Evolutionary conservation across 768 basidiomycete species (phyloP).

Genomic region (Mycena pura): DNA sequence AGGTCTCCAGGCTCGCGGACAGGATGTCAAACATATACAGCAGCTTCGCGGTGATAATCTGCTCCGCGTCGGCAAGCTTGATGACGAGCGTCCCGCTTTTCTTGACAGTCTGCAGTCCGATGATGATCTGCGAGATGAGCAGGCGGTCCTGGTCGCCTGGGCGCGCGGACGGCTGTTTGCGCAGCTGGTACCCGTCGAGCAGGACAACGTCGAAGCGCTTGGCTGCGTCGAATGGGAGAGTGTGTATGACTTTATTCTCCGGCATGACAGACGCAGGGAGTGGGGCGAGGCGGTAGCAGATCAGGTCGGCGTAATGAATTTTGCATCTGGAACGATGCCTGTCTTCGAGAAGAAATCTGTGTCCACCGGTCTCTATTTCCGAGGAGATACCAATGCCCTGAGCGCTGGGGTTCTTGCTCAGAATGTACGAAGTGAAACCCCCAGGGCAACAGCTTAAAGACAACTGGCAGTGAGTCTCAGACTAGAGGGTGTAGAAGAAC

Average conservation of each 20-base stretch:
- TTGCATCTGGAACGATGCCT: conserved; percentile 26
- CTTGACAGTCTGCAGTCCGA: conserved; percentile 27
- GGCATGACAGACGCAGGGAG: conserved; percentile 17
- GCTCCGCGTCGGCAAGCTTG: conserved; percentile 31
- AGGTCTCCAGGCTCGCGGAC: conserved; percentile 22
- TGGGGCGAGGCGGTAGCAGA: conserved; percentile 28
- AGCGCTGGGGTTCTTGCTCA: conserved; percentile 31
- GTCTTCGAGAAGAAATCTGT: conserved; percentile 31
- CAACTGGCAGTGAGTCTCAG: neutral
- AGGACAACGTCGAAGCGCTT: conserved; percentile 32
- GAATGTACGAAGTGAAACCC: conserved; percentile 39
- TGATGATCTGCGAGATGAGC: conserved; percentile 33
- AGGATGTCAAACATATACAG: conserved; percentile 33
- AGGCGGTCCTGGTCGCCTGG: conserved; percentile 26
- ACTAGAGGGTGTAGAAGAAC: neutral
- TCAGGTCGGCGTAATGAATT: conserved; percentile 28
- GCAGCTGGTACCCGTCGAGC: conserved; percentile 32
- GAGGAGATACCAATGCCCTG: conserved; percentile 37
- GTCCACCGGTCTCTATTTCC: conserved; percentile 31
- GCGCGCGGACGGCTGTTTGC: conserved; percentile 10
- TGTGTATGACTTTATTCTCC: conserved; percentile 1
- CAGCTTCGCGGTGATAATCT: conserved; percentile 30
- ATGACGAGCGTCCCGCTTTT: conserved; percentile 30
- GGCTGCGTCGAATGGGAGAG: conserved; percentile 24
- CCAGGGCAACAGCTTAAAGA: conserved; percentile 38